Evolutionary conservation across 306 rosid species (phyloP).

Genomic region (Begonia loranthoides): DNA sequence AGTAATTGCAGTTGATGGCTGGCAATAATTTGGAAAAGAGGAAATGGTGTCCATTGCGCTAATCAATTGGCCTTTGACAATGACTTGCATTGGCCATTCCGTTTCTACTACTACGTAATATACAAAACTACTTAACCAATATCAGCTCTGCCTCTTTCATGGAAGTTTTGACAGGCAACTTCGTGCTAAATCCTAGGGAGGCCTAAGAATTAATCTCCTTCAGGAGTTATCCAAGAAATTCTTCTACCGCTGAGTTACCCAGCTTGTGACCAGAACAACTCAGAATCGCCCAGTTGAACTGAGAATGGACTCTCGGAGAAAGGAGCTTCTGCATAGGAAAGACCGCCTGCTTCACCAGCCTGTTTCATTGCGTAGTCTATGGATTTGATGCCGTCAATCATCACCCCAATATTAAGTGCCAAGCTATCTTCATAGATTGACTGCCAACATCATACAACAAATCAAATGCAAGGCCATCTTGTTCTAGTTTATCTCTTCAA

Average conservation of each 20-base stretch:
- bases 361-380: constrained; percentile 65
- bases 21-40: no score
- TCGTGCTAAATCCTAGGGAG: constrained; percentile 5
- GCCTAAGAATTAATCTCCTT: constrained; percentile 33
- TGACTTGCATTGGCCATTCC: constrained; percentile 1
- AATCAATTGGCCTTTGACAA: no score
- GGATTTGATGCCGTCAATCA: constrained; percentile 72
- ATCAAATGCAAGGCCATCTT: background rate
- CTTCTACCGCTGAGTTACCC: constrained; percentile 72
- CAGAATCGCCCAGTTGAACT: constrained; percentile 49
- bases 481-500: background rate
- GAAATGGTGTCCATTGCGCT: no score
- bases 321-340: constrained; percentile 72
- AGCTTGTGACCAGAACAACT: constrained; percentile 55
- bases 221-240: constrained; percentile 59
- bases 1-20: no score
- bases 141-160: constrained; percentile 9
- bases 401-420: constrained; percentile 87
- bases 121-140: constrained; percentile 18
- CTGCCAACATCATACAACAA: constrained; percentile 83
- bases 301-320: constrained; percentile 80
- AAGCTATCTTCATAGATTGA: constrained; percentile 93
- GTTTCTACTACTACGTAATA: constrained; percentile 33
- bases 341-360: constrained; percentile 56
- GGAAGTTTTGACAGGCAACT: constrained; percentile 4